Base-by-base conservation (phyloP, 208 protist species). In the Blastocrithidia nonstop region DNA sequence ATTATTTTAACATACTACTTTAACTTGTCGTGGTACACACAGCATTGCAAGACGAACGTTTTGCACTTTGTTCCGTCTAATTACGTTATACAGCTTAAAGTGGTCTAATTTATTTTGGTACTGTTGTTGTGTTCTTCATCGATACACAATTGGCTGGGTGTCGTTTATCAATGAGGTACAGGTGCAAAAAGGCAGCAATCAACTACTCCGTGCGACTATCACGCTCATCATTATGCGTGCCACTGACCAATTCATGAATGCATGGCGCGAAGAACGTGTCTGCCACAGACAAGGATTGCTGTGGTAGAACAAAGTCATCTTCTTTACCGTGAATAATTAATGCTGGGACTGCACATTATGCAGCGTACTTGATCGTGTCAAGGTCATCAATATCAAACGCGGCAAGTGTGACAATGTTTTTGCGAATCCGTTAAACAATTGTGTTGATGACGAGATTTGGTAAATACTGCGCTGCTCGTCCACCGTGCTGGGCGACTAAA, bases 351-450 rank as follows among this genome's bases (percentile, higher is more conserved):
- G 36, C 35, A 55, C 87, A 96, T 15, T 71, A 43, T 2, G 40
- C 26, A n/a, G 82, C 87, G 40, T 86, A 89, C 63, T 91, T 76
- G 8, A 85, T 39, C 1, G 84, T 70, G 63, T 93, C 53, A 37
- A 93, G 66, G 45, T 88, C 79, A 46, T 95, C 70, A 22, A 97
- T 96, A 51, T 97, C 88, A 66, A 97, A 96, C 15, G 69, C 54
- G 16, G 87, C 92, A 13, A 72, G 90, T 38, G 61, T 75, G 43
- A 71, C 67, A 36, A 97, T 93, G 29, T 71, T 71, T 27, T 69
- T 74, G 28, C 86, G 79, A 11, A 97, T 88, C 35, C 66, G 54
- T 52, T 79, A 65, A 13, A 96, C 73, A 15, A 83, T 83, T 4
- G 57, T 45, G 20, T 71, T 74, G 15, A 96, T 55, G 29, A 96